Percentiles rank a stretch among this genome's conserved stretches.
phyloP scores from a whole-genome alignment of 768 basidiomycete species.

The Boletus pseudo-olivaceus region DNA sequence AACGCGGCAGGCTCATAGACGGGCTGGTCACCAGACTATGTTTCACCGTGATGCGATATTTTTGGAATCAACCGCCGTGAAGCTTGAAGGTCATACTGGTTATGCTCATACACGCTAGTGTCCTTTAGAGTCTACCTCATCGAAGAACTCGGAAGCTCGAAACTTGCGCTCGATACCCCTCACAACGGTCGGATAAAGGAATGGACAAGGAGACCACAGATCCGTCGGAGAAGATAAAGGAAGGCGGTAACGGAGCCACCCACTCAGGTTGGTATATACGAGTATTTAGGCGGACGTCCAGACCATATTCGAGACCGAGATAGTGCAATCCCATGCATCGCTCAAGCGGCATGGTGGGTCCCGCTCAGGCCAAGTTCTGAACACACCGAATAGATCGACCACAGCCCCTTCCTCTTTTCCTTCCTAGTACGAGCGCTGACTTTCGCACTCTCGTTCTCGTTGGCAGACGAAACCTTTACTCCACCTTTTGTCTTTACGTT shows the following conservation, averaged over 20 bases:
- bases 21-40: too few species aligned
- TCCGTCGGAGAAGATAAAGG: neutral
- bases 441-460: slow-evolving; percentile 12
- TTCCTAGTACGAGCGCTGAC: slow-evolving; percentile 7
- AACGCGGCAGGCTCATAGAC: too few species aligned
- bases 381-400: slow-evolving; percentile 30
- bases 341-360: slow-evolving; percentile 4
- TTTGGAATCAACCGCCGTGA: too few species aligned
- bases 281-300: neutral
- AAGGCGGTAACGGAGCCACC: neutral
- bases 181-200: neutral
- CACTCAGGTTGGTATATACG: too few species aligned
- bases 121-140: too few species aligned
- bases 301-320: neutral
- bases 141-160: too few species aligned
- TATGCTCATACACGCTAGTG: too few species aligned
- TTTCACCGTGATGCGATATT: too few species aligned
- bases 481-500: slow-evolving; percentile 15
- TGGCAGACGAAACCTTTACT: slow-evolving; percentile 7
- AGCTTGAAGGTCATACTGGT: too few species aligned
- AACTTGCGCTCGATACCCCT: too few species aligned
- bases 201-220: neutral
- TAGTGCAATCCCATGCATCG: neutral
- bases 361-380: slow-evolving; percentile 22
- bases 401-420: slow-evolving; percentile 23